Evolutionary conservation across 805 yeast genomes (phyloP).

Genomic region (Wickerhamia fluorescens): DNA sequence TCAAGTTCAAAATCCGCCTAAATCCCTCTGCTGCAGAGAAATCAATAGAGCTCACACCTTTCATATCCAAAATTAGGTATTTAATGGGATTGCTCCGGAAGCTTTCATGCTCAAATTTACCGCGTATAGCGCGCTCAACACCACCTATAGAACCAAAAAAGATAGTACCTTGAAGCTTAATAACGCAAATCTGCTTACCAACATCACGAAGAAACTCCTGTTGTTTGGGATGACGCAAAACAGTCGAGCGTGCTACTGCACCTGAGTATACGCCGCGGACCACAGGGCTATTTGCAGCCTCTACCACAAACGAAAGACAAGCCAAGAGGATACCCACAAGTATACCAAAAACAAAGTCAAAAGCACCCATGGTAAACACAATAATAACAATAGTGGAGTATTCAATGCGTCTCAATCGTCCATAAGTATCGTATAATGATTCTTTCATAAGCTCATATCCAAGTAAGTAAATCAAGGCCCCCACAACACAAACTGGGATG

Average conservation of each 20-base stretch:
- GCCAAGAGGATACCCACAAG: constrained; percentile 87
- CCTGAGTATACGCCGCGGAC: constrained; percentile 82
- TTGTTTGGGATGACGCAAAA: constrained; percentile 83
- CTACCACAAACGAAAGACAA: constrained; percentile 90
- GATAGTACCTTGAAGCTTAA: constrained; percentile 80
- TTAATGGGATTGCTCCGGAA: constrained; percentile 58
- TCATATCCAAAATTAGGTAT: constrained; percentile 79
- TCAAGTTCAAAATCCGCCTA: constrained; percentile 72
- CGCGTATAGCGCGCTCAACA: constrained; percentile 69
- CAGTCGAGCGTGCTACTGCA: constrained; percentile 83
- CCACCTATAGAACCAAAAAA: constrained; percentile 96
- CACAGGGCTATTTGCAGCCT: constrained; percentile 79
- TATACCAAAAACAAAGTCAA: constrained; percentile 92
- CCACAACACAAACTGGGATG: constrained; percentile 95
- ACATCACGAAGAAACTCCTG: constrained; percentile 77
- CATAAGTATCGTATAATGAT: constrained; percentile 78
- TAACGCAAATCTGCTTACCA: constrained; percentile 83
- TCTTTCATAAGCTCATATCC: constrained; percentile 90
- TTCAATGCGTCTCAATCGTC: constrained; percentile 67
- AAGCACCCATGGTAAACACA: constrained; percentile 90
- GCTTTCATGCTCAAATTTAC: constrained; percentile 48
- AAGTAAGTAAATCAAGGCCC: constrained; percentile 78
- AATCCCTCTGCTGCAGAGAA: constrained; percentile 96
- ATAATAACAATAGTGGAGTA: constrained; percentile 78
- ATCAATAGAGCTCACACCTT: constrained; percentile 74